Conservation (phyloP, 345 rosid genomes). For the Hypericum perforatum region DNA sequence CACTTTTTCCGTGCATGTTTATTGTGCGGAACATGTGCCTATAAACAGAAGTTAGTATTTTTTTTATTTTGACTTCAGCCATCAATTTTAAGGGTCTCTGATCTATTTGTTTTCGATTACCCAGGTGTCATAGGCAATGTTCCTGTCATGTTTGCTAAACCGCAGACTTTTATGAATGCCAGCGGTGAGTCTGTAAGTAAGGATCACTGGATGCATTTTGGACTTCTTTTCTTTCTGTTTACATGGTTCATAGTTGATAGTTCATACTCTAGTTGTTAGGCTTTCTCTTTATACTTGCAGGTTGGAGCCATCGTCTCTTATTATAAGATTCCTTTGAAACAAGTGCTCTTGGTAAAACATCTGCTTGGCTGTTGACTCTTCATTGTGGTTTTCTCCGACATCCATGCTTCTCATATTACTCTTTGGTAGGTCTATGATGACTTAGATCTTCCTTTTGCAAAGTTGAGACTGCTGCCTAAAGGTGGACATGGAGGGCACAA, state of each 20-base stretch:
- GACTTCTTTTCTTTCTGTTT: conserved; percentile 2
- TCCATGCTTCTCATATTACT: conserved; percentile 5
- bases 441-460: conserved; percentile 86
- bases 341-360: conserved; percentile 68
- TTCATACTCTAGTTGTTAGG: conserved; percentile 6
- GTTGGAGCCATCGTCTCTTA: conserved; percentile 78
- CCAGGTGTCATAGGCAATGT: conserved; percentile 67
- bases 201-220: conserved; percentile 12
- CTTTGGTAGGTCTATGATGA: conserved; percentile 72
- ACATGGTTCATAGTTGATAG: too few relatives aligned
- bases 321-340: conserved; percentile 87
- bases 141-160: conserved; percentile 89
- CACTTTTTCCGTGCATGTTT: too few relatives aligned
- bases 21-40: neutral
- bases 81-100: neutral
- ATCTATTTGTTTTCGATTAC: conserved; percentile 4
- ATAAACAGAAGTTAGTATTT: neutral
- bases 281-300: conserved; percentile 30
- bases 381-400: conserved; percentile 4
- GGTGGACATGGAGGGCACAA: conserved; percentile 99
- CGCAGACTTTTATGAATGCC: conserved; percentile 87
- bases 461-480: conserved; percentile 82
- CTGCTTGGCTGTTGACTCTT: conserved; percentile 9
- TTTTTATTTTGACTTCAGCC: neutral
- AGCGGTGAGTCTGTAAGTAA: conserved; percentile 98